phyloP scores from a whole-genome alignment of 306 rosid genomes.

The Malus domestica region ASM211411v1 NC_041801.1:4462501-4463000 shows the following conservation, averaged over 20 bases:
- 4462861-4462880: too few species aligned
- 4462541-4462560: slow-evolving; percentile 1
- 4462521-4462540: not conserved
- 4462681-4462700: too few species aligned
- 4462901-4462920: not conserved
- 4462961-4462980: not conserved
- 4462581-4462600: slow-evolving; percentile 11
- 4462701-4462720: too few species aligned
- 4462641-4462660: not conserved
- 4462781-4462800: too few species aligned
- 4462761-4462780: too few species aligned
- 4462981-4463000: not conserved
- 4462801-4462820: too few species aligned
- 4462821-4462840: too few species aligned
- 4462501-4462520: not conserved
- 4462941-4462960: not conserved
- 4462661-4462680: not conserved
- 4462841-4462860: too few species aligned
- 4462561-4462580: slow-evolving; percentile 22
- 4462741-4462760: too few species aligned
- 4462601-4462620: slow-evolving; percentile 13
- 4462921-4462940: not conserved
- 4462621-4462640: slow-evolving; percentile 6
- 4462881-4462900: not conserved
- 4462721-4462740: too few species aligned